Evolutionary conservation across 2,329 filamentous ascomycete genomes (phyloP).

Genomic region (Ceratocystiopsis brevicomis): DNA sequence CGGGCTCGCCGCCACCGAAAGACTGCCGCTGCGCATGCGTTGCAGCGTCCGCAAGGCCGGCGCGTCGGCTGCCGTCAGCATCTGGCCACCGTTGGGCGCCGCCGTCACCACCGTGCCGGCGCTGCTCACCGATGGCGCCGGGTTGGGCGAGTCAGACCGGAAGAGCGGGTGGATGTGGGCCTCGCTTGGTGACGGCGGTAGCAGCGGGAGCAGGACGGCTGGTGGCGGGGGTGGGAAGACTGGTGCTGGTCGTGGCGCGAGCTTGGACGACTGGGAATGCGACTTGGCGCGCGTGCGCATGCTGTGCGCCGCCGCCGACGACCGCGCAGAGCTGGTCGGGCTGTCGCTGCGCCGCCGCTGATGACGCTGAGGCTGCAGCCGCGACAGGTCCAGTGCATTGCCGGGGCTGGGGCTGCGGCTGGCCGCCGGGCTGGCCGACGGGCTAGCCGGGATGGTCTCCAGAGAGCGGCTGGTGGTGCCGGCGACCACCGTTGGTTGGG

Average conservation of each 20-base stretch:
- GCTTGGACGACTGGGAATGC: conserved; percentile 13
- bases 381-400: conserved; percentile 32
- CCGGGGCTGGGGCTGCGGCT: conserved; percentile 49
- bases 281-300: conserved; percentile 4
- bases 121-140: conserved; percentile 34
- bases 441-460: conserved; percentile 53
- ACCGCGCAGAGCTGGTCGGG: conserved; percentile 17
- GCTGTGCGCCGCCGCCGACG: neutral
- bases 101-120: conserved; percentile 55
- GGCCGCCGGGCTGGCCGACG: conserved; percentile 42
- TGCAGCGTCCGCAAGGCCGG: conserved; percentile 30
- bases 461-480: conserved; percentile 28
- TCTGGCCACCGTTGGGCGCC: conserved; percentile 46
- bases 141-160: conserved; percentile 49
- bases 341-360: conserved; percentile 34
- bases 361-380: conserved; percentile 23
- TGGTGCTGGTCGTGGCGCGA: neutral
- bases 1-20: conserved; percentile 27
- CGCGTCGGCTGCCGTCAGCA: conserved; percentile 31
- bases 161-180: conserved; percentile 63
- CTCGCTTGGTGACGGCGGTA: conserved; percentile 24
- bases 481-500: too few species aligned
- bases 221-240: neutral
- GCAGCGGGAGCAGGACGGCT: too few species aligned
- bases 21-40: conserved; percentile 37